phyloP scores from a whole-genome alignment of 768 basidiomycete genomes.

The Suillus variegatus region DNA sequence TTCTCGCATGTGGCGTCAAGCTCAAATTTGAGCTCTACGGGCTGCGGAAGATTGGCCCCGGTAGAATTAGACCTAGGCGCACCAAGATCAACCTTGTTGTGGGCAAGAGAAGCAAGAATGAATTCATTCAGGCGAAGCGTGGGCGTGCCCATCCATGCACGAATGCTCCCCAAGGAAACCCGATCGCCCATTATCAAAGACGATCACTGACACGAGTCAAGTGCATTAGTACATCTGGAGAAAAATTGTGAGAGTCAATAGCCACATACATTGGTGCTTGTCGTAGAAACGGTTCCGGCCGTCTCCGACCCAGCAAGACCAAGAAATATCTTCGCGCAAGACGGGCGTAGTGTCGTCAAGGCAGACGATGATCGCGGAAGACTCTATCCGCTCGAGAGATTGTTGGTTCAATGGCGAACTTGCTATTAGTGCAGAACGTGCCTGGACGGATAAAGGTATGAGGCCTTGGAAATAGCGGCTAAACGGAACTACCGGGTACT shows the following conservation, averaged over 20 bases:
- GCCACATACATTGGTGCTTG: constrained; percentile 84
- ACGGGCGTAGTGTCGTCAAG: constrained; percentile 84
- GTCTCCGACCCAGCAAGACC: constrained; percentile 86
- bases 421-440: constrained; percentile 61
- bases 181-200: constrained; percentile 93
- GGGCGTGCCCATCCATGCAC: constrained; percentile 94
- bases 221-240: constrained; percentile 6
- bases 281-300: constrained; percentile 94
- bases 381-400: constrained; percentile 80
- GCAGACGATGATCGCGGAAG: constrained; percentile 84
- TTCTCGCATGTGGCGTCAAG: constrained; percentile 54
- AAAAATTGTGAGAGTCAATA: constrained; percentile 1
- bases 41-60: constrained; percentile 46
- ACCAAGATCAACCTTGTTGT: constrained; percentile 77
- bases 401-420: constrained; percentile 65
- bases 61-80: constrained; percentile 39
- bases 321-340: constrained; percentile 79
- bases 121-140: constrained; percentile 97
- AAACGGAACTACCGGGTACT: constrained; percentile 41
- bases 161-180: constrained; percentile 91
- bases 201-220: constrained; percentile 61
- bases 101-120: constrained; percentile 72
- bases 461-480: not conserved
- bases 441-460: constrained; percentile 31
- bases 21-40: constrained; percentile 71